phyloP scores from a whole-genome alignment of 768 basidiomycete species.

The Mycena galericulata region DNA sequence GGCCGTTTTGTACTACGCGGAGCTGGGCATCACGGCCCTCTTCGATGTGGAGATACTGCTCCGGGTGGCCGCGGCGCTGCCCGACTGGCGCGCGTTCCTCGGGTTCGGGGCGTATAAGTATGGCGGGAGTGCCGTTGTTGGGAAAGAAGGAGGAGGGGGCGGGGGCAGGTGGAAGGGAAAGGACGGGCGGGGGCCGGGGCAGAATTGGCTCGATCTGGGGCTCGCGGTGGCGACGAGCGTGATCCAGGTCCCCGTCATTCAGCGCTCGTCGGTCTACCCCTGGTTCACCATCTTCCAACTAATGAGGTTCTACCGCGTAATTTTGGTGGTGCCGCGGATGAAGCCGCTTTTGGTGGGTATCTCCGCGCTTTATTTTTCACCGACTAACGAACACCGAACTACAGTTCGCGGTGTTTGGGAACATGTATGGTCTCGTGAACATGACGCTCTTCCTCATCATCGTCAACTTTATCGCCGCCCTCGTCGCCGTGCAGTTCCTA shows the following conservation, averaged over 20 bases:
- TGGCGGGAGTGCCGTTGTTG: background rate
- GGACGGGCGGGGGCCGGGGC: slow-evolving; percentile 9
- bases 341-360: slow-evolving; percentile 80
- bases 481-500: slow-evolving; percentile 86
- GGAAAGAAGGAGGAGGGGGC: background rate
- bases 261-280: slow-evolving; percentile 71
- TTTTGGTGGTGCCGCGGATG: slow-evolving; percentile 92
- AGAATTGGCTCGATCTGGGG: slow-evolving; percentile 81
- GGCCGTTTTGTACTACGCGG: slow-evolving; percentile 68
- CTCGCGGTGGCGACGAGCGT: slow-evolving; percentile 81
- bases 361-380: slow-evolving; percentile 2
- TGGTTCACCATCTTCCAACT: slow-evolving; percentile 95
- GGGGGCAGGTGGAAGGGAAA: background rate
- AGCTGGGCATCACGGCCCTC: slow-evolving; percentile 81
- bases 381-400: slow-evolving; percentile 4
- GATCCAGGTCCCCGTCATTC: slow-evolving; percentile 88
- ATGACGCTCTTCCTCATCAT: slow-evolving; percentile 92
- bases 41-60: slow-evolving; percentile 92
- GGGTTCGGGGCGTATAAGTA: slow-evolving; percentile 48
- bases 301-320: slow-evolving; percentile 90
- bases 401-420: slow-evolving; percentile 90
- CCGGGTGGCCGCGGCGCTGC: slow-evolving; percentile 76
- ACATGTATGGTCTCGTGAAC: slow-evolving; percentile 90
- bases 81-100: slow-evolving; percentile 88
- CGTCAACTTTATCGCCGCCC: slow-evolving; percentile 87